Base-by-base conservation (phyloP, 75 land plant species). In the Azolla pinnata region DNA sequence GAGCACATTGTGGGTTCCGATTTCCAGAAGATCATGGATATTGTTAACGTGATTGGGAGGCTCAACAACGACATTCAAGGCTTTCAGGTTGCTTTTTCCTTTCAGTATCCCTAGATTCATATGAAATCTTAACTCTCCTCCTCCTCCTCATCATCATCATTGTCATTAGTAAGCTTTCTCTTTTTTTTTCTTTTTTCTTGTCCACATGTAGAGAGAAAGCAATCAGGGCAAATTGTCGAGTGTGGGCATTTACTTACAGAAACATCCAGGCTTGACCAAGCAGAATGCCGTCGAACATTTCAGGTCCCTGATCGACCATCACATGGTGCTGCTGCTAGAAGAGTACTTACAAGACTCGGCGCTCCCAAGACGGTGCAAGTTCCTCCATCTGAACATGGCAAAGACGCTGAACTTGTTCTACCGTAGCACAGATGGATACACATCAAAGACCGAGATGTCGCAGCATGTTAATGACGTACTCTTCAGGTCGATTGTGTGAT, bases 31-130 rank as follows among this genome's bases (percentile, higher is more conserved):
- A 56, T 91, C 14, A 84, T 67, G 59, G 66, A 65, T 54, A 75
- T 81, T 2, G 68, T 79, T 51, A 84, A 80, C 68, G 67, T 60
- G 32, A 66, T 71, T 33, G 93, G 93, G 0, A 80, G 97, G 33
- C 80, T 91, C 25, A 79, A 82, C 46, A 88, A 91, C 64, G 97
- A 87, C 64, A 68, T 80, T 18, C 81, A 73, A 63, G 77, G 77
- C 25, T 79, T 57, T 42, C 46, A 90, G 90, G 96, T 90, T 71
- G 8, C 23, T 35, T 21, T 19, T 60, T 17, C 45, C 33, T 51
- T 1, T 53, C n/a, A 14, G 62, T 24, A 52, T 18, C 49, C 12
- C 18, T 23, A 25, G 60, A 20, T 20, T 23, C 27, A 26, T 28
- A 10, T 54, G 7, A 50, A 47, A 17, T 31, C 2, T 25, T 29